phyloP scores from a whole-genome alignment of 2,329 filamentous ascomycete species.

The Tolypocladium cylindrosporum region DNA sequence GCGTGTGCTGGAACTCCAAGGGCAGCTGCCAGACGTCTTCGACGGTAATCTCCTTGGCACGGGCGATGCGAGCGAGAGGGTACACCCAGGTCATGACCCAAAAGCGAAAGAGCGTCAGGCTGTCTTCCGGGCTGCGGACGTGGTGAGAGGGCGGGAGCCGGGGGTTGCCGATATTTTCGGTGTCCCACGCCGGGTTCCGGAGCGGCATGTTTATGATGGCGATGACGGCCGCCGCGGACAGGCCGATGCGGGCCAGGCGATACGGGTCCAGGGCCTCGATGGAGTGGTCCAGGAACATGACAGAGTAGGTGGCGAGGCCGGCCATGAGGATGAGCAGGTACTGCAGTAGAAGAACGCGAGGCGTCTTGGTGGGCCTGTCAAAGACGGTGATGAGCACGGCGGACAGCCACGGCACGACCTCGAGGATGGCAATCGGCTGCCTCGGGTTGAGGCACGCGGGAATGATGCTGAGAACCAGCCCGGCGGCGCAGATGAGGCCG shows the following conservation, averaged over 20 bases:
- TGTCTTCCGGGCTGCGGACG: slow-evolving; percentile 68
- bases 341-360: slow-evolving; percentile 28
- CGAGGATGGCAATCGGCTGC: slow-evolving; percentile 17
- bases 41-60: slow-evolving; percentile 57
- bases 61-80: slow-evolving; percentile 59
- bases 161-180: slow-evolving; percentile 18
- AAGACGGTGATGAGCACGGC: slow-evolving; percentile 24
- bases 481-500: slow-evolving; percentile 18
- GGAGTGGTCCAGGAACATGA: slow-evolving; percentile 16
- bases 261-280: slow-evolving; percentile 12
- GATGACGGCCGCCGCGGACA: slow-evolving; percentile 16
- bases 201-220: slow-evolving; percentile 26
- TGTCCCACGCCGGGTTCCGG: slow-evolving; percentile 23
- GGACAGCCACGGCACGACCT: slow-evolving; percentile 28
- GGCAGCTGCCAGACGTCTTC: slow-evolving; percentile 74
- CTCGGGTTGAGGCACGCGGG: slow-evolving; percentile 18
- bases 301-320: slow-evolving; percentile 17
- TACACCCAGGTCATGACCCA: slow-evolving; percentile 78
- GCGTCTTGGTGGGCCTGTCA: slow-evolving; percentile 30
- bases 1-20: slow-evolving; percentile 71
- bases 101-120: slow-evolving; percentile 71
- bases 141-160: slow-evolving; percentile 16
- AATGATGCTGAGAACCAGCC: slow-evolving; percentile 22
- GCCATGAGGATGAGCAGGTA: slow-evolving; percentile 25
- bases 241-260: slow-evolving; percentile 10